Base-by-base conservation (phyloP, 139 green algal genomes). In the Micractinium conductrix region DNA sequence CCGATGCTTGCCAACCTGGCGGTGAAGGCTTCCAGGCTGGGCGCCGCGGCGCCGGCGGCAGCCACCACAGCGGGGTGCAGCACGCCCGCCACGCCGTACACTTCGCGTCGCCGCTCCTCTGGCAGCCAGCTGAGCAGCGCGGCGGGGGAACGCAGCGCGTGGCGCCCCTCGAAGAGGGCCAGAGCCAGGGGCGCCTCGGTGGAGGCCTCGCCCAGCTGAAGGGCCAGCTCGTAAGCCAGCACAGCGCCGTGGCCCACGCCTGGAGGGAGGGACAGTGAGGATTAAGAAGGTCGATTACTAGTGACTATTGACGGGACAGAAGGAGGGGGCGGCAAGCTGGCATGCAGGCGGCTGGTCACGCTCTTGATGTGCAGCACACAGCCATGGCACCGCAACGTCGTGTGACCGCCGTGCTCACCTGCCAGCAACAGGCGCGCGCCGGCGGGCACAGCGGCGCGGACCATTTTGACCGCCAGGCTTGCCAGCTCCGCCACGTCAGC, bases 211-310 rank as follows among this genome's bases (percentile, higher is more conserved):
- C 65, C 45, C 19, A 95, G 84, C 87, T 95, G 90, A 38, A 92
- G 63, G 28, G 91, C 92, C 74, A 96, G 68, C 85, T 97, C 94
- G 73, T 94, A 93, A 0, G 93, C 94, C 55, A 97, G 78, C n/a
- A 90, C 84, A 1, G 78, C 87, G 16, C 85, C 88, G 38, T 91
- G 86, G 10, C 94, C 93, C 0, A 95, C 83, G n/a, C 92, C 70
- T 78, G 70, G 5, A 45, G 42, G 17, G 42, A 55, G 24, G 14
- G 6, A 26, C n/a, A 43, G 16, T 72, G 53, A 62, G 53, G 53
- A 21, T 21, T 24, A 10, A 62, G 53, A 19, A 62, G 48, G 48
- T 5, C n/a, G n/a, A n/a, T n/a, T n/a, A n/a, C n/a, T n/a, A n/a
- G n/a, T n/a, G n/a, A n/a, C n/a, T n/a, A n/a, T n/a, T n/a, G n/a